These are phyloP conservation scores for Sesbania bispinosa DNA, from an alignment of 306 rosid species.

Conservation along the genomic window DNA sequence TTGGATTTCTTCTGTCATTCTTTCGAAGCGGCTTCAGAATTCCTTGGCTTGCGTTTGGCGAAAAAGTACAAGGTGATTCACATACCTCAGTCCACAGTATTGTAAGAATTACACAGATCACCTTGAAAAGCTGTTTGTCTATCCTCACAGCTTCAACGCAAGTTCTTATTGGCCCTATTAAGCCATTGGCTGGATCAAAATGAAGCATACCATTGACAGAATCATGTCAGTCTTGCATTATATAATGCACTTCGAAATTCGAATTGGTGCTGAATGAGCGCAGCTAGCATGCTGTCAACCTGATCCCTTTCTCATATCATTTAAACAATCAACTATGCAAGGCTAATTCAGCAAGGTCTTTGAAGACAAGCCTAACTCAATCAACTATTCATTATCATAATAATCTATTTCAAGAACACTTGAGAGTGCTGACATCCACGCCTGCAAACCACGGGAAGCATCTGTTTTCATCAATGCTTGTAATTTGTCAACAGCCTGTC, in stretches of 20 bases:
- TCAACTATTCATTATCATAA: slow-evolving; percentile 35
- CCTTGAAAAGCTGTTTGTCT: background rate
- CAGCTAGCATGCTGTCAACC: background rate
- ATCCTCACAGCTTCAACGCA: slow-evolving; percentile 9
- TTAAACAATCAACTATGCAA: background rate
- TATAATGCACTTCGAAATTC: background rate
- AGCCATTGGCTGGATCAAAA: background rate
- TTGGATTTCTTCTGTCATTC: background rate
- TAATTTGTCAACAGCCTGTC: slow-evolving; percentile 62
- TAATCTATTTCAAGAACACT: slow-evolving; percentile 54
- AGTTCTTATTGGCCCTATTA: background rate
- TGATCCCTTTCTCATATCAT: background rate
- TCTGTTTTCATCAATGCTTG: slow-evolving; percentile 52
- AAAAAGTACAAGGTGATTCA: background rate
- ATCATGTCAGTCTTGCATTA: background rate
- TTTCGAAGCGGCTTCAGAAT: background rate
- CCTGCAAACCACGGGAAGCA: slow-evolving; percentile 49
- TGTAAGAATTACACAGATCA: background rate
- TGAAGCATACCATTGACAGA: background rate
- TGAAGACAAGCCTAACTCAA: slow-evolving; percentile 2
- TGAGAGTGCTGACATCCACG: slow-evolving; percentile 70
- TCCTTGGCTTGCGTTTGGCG: background rate
- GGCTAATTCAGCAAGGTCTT: too few relatives aligned
- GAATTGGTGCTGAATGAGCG: background rate
- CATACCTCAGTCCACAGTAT: background rate